A percentile compares a stretch with the other conserved stretches of the same genome.
phyloP scores from a whole-genome alignment of 2,329 filamentous ascomycete species.

The Scedosporium aurantiacum region DNA sequence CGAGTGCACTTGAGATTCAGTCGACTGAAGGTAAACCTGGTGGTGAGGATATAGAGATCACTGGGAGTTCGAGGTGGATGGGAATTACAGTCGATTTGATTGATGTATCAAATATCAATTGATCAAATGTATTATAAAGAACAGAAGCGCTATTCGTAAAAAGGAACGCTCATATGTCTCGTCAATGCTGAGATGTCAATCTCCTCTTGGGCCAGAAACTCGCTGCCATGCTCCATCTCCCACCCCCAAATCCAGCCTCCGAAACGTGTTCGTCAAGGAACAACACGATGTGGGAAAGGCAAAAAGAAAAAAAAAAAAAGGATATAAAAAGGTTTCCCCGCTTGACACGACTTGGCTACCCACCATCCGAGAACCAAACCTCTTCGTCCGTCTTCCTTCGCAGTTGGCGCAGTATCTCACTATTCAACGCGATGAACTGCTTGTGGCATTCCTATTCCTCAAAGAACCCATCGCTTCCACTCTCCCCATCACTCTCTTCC shows the following conservation, averaged over 20 bases:
- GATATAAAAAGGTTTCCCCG: not conserved
- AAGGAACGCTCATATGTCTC: not conserved
- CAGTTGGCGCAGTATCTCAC: no score
- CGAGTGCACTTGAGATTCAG: no score
- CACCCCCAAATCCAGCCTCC: no score
- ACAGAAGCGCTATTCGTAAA: not conserved
- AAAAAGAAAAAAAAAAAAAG: not conserved
- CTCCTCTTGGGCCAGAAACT: not conserved
- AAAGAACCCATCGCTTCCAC: slow-evolving; percentile 45
- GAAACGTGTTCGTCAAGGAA: not conserved
- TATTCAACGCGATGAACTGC: no score
- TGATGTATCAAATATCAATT: no score
- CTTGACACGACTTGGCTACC: no score
- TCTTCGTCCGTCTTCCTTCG: not conserved
- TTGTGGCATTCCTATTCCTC: slow-evolving; percentile 22
- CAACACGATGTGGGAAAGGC: not conserved
- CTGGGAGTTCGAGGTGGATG: no score
- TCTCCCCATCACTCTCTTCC: slow-evolving; percentile 35
- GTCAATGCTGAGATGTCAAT: not conserved
- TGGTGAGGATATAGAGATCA: no score
- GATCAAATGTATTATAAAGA: no score
- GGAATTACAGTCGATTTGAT: no score
- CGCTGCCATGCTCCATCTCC: not conserved
- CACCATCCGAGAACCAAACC: no score
- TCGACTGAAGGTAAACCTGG: no score